Conservation (phyloP, 768 basidiomycete species). For the Auriscalpium microsporum region DNA sequence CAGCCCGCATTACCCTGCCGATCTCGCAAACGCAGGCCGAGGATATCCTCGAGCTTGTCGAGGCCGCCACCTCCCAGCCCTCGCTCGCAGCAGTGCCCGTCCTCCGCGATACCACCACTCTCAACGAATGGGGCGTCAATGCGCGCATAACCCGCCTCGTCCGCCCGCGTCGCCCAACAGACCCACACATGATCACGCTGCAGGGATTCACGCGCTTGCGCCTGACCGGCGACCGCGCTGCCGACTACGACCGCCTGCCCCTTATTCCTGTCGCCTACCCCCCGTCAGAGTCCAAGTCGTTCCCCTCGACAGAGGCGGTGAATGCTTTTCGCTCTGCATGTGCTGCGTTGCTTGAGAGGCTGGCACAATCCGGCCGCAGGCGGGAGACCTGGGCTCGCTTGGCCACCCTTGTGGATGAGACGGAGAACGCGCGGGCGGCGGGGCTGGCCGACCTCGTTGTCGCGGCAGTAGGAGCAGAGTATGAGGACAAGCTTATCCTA, state of each 20-base stretch:
- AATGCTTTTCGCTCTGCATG: conserved; percentile 66
- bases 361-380: conserved; percentile 34
- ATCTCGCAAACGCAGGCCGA: conserved; percentile 55
- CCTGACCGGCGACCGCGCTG: conserved; percentile 36
- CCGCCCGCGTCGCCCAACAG: conserved; percentile 43
- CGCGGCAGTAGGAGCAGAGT: background rate
- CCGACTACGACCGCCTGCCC: conserved; percentile 29
- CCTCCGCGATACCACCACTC: conserved; percentile 19
- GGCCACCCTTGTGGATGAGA: conserved; percentile 64
- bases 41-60: conserved; percentile 55
- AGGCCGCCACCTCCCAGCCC: conserved; percentile 61
- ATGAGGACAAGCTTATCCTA: conserved; percentile 30
- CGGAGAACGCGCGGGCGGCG: conserved; percentile 13
- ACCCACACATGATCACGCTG: conserved; percentile 62
- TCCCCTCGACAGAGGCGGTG: conserved; percentile 46
- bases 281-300: conserved; percentile 27
- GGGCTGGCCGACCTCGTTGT: background rate
- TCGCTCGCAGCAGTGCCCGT: conserved; percentile 62
- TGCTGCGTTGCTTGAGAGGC: conserved; percentile 55
- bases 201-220: conserved; percentile 64
- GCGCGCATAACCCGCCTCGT: conserved; percentile 66
- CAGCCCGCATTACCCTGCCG: conserved; percentile 58
- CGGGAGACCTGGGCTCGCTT: conserved; percentile 66
- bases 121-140: conserved; percentile 56
- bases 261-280: conserved; percentile 21